Evolutionary conservation across 805 yeast genomes (phyloP).

Genomic region (Metschnikowia dekortorum): DNA sequence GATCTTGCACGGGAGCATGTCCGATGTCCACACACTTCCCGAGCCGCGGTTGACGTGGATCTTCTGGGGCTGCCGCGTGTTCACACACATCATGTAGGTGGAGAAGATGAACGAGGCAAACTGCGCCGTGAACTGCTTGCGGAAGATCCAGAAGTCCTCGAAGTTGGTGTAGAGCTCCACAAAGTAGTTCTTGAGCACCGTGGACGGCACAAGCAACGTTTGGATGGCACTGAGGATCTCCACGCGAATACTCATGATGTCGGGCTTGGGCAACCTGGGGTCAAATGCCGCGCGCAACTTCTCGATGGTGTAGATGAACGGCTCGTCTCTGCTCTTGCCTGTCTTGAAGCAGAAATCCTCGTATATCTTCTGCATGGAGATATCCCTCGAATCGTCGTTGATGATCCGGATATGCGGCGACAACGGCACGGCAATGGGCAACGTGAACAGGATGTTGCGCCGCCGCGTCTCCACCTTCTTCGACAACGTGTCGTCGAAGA

Average conservation of each 20-base stretch:
- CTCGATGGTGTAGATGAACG: conserved; percentile 78
- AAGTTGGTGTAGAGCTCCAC: conserved; percentile 63
- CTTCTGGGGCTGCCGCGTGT: conserved; percentile 90
- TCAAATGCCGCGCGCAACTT: conserved; percentile 90
- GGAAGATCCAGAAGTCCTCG: conserved; percentile 95
- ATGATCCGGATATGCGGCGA: conserved; percentile 92
- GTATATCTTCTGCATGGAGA: conserved; percentile 76
- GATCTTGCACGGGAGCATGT: conserved; percentile 88
- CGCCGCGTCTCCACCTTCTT: conserved; percentile 85
- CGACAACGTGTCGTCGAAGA: conserved; percentile 75
- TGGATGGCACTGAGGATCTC: conserved; percentile 91
- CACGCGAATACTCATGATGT: conserved; percentile 78
- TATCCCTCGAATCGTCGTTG: conserved; percentile 73
- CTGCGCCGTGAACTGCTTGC: conserved; percentile 91
- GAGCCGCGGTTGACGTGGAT: conserved; percentile 75
- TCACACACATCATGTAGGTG: conserved; percentile 92
- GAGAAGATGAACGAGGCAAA: conserved; percentile 90
- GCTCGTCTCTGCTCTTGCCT: conserved; percentile 80
- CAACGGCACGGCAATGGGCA: conserved; percentile 89
- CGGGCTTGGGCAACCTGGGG: conserved; percentile 91
- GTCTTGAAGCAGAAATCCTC: conserved; percentile 77
- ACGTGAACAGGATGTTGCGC: conserved; percentile 75
- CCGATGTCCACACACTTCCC: conserved; percentile 90
- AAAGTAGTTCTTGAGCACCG: conserved; percentile 77
- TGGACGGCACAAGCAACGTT: conserved; percentile 77